These are phyloP conservation scores for Punica granatum DNA, from an alignment of 345 rosid species.

Conservation along the genomic window DNA sequence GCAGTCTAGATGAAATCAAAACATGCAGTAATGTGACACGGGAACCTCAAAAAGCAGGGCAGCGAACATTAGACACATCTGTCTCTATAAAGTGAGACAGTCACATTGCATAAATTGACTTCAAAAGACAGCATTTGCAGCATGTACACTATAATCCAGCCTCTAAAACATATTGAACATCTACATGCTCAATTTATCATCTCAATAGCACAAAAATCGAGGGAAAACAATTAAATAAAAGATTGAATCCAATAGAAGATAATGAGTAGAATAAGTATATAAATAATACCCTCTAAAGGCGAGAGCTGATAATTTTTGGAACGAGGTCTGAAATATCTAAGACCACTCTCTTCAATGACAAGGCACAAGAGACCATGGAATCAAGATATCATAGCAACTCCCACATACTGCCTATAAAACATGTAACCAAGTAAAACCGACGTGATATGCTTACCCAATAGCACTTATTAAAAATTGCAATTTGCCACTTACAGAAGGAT, in stretches of 20 bases:
- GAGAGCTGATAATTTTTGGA: background rate
- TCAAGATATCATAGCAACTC: background rate
- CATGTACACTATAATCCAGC: background rate
- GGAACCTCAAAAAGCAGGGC: background rate
- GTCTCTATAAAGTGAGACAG: too few relatives aligned
- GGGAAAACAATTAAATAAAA: too few relatives aligned
- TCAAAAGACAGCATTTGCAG: background rate
- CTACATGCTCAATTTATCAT: too few relatives aligned
- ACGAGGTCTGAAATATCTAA: background rate
- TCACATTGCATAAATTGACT: background rate
- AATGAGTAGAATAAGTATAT: background rate
- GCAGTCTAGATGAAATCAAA: too few relatives aligned
- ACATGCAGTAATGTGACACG: too few relatives aligned
- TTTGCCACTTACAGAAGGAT: slow-evolving; percentile 62
- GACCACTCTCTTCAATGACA: background rate
- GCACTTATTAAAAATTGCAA: background rate
- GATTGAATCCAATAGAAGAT: too few relatives aligned
- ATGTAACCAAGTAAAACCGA: background rate
- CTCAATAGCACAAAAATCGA: too few relatives aligned
- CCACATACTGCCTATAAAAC: background rate
- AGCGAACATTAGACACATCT: background rate
- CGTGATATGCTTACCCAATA: background rate
- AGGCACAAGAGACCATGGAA: slow-evolving; percentile 1
- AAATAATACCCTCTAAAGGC: background rate
- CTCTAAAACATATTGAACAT: background rate